These are phyloP conservation scores for Knufia fluminis DNA, from an alignment of 2,329 filamentous ascomycete genomes.

Conservation along the genomic window DNA sequence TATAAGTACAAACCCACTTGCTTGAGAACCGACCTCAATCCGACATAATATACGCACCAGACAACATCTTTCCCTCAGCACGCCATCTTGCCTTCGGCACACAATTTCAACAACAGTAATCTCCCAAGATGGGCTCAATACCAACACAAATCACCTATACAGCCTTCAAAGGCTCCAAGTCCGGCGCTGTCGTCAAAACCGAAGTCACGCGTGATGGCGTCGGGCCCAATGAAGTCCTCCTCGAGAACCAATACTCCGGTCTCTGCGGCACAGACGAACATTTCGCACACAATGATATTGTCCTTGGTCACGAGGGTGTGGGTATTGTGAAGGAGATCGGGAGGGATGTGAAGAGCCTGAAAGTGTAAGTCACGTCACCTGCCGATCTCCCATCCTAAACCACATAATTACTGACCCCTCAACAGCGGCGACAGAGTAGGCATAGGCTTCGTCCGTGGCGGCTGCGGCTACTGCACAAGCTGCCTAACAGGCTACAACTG, in stretches of 20 bases:
- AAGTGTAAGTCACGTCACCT: not conserved
- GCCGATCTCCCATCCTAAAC: not conserved
- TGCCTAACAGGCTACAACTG: conserved; percentile 24
- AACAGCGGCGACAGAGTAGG: conserved; percentile 33
- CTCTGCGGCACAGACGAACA: conserved; percentile 21
- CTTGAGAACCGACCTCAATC: too few relatives aligned
- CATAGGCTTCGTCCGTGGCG: conserved; percentile 32
- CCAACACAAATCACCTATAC: conserved; percentile 3
- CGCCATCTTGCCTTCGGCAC: not conserved
- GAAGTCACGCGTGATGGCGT: conserved; percentile 11
- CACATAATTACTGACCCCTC: conserved; percentile 11
- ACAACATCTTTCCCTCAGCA: not conserved
- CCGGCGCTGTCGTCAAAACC: conserved; percentile 15
- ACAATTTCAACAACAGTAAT: not conserved
- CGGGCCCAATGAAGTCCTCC: conserved; percentile 15
- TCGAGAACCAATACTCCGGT: conserved; percentile 16
- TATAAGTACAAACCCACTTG: not conserved
- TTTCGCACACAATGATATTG: conserved; percentile 14
- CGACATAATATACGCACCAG: not conserved
- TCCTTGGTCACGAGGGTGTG: conserved; percentile 24
- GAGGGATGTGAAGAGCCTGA: conserved; percentile 10
- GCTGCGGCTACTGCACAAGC: conserved; percentile 31
- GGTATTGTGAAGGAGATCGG: conserved; percentile 21
- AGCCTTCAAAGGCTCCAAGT: conserved; percentile 19
- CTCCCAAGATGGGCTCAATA: not conserved